phyloP scores from a whole-genome alignment of 75 land plant genomes.

The Picea sitchensis region DNA sequence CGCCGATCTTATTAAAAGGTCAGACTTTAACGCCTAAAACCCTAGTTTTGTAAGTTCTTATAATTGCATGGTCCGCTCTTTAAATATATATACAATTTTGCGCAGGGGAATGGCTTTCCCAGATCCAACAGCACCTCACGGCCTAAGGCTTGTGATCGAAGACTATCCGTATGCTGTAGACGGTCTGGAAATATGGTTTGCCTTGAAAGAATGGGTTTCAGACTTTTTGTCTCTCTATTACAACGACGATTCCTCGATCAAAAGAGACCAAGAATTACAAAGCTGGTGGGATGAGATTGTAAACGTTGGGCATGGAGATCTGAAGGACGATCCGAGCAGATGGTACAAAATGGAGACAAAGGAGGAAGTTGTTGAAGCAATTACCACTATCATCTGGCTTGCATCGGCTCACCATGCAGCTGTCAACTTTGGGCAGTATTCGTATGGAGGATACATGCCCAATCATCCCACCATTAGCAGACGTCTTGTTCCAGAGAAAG shows the following conservation, averaged over 20 bases:
- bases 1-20: constrained; percentile 33
- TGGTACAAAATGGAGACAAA: constrained; percentile 19
- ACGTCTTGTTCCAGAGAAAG: constrained; percentile 16
- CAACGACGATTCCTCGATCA: constrained; percentile 15
- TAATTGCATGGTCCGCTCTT: constrained; percentile 18
- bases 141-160: constrained; percentile 25
- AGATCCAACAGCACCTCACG: constrained; percentile 1
- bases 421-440: constrained; percentile 66
- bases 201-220: constrained; percentile 19
- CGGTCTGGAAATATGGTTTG: constrained; percentile 37
- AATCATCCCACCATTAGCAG: constrained; percentile 26
- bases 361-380: background rate
- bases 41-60: too few species aligned
- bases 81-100: background rate
- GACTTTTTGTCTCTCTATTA: constrained; percentile 18
- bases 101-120: constrained; percentile 56
- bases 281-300: constrained; percentile 32
- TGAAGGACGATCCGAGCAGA: constrained; percentile 10
- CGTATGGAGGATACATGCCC: constrained; percentile 58
- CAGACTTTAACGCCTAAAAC: background rate
- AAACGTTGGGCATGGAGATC: constrained; percentile 31
- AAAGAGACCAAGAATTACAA: constrained; percentile 20
- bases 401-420: constrained; percentile 28
- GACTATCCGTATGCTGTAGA: constrained; percentile 48
- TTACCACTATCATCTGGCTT: constrained; percentile 24